Evolutionary conservation across 768 basidiomycete genomes (phyloP), one percentile per base, ranked within the genome.

Genomic region (Trametes gibbosa): DNA sequence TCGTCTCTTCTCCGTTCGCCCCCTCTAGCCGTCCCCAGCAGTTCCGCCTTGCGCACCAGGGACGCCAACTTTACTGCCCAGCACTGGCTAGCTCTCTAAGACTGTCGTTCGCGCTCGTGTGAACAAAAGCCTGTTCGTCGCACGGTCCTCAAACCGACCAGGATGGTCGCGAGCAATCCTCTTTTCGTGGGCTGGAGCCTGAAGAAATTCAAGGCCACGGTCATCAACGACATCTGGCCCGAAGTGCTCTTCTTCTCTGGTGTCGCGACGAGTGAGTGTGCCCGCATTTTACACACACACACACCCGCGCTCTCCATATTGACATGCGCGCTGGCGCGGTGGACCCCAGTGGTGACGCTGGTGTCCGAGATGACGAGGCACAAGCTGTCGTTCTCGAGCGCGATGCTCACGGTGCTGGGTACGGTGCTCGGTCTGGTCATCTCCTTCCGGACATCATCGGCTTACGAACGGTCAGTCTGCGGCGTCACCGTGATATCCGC

Each of bases 401-500:
- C 75, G 42, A 77, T 87, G 61, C 74, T 90, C 56, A 85, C 86
- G 3, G 87, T 89, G 7, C 76, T 90, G 52, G 87, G 87, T 80
- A 86, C 84, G 14, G 85, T 89, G 25, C 81, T 88, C 69, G 86
- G 80, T 81, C 74, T 85, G 65, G 84, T 86, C 48, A 83, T 90
- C 52, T 85, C 84, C 0, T 90, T 89, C 74, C 76, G 88, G 61
- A 89, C 86, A 7, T 85, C 85, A 12, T 85, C 84, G 37, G 86
- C 87, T 1, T 87, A 87, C 67, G 84, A 87, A 53, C 76, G 85
- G 79, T 84, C 64, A 59, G 78, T 67, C 32, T 0, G 10, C 27
- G 7, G 24, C 40, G n/a, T n/a, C n/a, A n/a, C n/a, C 21, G 17
- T 46, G 17, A 34, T 27, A 5, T 42, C 16, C 8, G 25, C 43